phyloP scores from a whole-genome alignment of 306 rosid species.

The Begonia fuchsioides region DNA sequence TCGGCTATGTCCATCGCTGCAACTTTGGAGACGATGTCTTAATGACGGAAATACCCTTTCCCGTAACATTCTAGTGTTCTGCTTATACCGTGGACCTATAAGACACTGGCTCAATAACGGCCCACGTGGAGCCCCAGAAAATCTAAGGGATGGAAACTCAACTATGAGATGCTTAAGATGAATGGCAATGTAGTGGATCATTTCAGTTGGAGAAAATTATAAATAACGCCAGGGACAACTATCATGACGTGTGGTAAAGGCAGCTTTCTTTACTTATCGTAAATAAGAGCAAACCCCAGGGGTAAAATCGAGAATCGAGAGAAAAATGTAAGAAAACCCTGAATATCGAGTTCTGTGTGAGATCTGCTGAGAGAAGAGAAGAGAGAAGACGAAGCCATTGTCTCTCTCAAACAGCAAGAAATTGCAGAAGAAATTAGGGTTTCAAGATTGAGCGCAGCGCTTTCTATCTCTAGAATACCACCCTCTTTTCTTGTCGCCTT shows the following conservation, averaged over 20 bases:
- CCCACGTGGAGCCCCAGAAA: too few species aligned
- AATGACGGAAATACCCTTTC: too few species aligned
- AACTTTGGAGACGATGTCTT: too few species aligned
- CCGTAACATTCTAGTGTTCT: too few species aligned
- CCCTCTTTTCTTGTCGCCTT: not conserved
- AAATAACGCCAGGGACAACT: too few species aligned
- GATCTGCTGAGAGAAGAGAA: conserved; percentile 41
- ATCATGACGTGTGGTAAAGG: conserved; percentile 35
- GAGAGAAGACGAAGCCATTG: not conserved
- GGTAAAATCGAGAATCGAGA: conserved; percentile 5
- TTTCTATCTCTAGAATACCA: not conserved
- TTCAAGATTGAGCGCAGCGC: not conserved
- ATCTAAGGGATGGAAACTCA: too few species aligned
- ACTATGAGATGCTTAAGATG: too few species aligned
- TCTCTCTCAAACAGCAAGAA: not conserved
- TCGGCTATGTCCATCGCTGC: too few species aligned
- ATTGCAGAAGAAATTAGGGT: not conserved
- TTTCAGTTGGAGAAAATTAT: too few species aligned
- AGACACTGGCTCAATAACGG: too few species aligned
- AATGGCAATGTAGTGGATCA: too few species aligned
- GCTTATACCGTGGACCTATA: too few species aligned
- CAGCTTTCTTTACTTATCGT: conserved; percentile 19
- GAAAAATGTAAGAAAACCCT: conserved; percentile 24
- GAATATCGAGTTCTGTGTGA: conserved; percentile 53
- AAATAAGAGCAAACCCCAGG: conserved; percentile 14